A percentile compares a stretch with the other conserved stretches of the same genome.
Conservation (phyloP, 441 rosid species). For the Mallotus japonicus region DNA sequence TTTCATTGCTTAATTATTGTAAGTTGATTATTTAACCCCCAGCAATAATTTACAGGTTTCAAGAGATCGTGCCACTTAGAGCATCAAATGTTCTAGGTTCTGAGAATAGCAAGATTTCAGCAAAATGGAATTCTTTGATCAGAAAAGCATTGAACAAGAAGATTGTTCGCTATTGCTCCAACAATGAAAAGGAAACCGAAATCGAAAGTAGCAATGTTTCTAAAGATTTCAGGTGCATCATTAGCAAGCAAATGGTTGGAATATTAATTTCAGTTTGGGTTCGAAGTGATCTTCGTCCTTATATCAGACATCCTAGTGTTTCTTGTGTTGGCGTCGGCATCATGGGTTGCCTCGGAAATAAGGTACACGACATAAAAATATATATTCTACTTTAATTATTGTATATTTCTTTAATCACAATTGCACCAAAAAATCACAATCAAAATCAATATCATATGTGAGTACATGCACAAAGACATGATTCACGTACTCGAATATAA, state of each 20-base stretch:
- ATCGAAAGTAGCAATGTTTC: neutral
- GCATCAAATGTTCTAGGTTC: slow-evolving; percentile 69
- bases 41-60: slow-evolving; percentile 47
- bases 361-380: slow-evolving; percentile 41
- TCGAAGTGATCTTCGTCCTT: slow-evolving; percentile 46
- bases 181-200: neutral
- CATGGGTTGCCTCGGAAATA: slow-evolving; percentile 84
- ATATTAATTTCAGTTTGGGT: slow-evolving; percentile 75
- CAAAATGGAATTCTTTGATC: slow-evolving; percentile 69
- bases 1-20: too few species aligned
- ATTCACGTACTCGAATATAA: neutral
- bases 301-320: slow-evolving; percentile 50
- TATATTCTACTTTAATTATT: too few species aligned
- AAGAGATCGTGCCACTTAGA: slow-evolving; percentile 79
- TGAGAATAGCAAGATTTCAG: slow-evolving; percentile 46
- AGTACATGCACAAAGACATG: neutral
- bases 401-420: too few species aligned
- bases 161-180: slow-evolving; percentile 7
- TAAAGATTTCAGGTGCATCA: slow-evolving; percentile 34
- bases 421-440: neutral
- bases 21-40: neutral
- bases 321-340: slow-evolving; percentile 85
- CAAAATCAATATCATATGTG: neutral
- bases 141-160: slow-evolving; percentile 54
- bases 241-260: slow-evolving; percentile 90